These are phyloP conservation scores for Aspergillus bridgeri DNA, from an alignment of 495 filamentous ascomycete genomes.

Conservation along the genomic window DNA sequence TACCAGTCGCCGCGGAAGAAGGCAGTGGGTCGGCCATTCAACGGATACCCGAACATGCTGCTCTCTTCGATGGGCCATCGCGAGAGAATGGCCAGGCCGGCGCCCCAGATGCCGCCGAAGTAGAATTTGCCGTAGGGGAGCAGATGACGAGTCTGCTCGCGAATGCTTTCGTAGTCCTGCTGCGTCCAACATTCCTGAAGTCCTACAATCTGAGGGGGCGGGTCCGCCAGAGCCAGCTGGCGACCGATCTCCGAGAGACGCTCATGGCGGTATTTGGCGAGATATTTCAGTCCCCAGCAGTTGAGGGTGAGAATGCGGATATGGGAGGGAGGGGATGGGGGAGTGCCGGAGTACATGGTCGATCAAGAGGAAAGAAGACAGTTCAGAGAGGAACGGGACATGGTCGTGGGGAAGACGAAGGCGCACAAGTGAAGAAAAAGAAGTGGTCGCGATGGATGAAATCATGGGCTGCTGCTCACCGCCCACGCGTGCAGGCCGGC, in stretches of 20 bases:
- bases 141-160: slow-evolving; percentile 65
- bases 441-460: background rate
- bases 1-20: slow-evolving; percentile 92
- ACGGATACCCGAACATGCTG: slow-evolving; percentile 78
- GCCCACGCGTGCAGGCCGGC: background rate
- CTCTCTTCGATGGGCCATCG: slow-evolving; percentile 96
- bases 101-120: slow-evolving; percentile 81
- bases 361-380: slow-evolving; percentile 9
- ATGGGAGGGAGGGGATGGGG: slow-evolving; percentile 21
- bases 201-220: slow-evolving; percentile 80
- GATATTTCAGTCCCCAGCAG: slow-evolving; percentile 92
- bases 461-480: background rate
- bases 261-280: slow-evolving; percentile 73
- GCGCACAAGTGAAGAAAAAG: background rate
- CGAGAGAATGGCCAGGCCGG: slow-evolving; percentile 87
- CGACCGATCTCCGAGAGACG: slow-evolving; percentile 82
- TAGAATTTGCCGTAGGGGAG: slow-evolving; percentile 97
- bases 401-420: background rate
- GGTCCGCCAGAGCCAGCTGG: slow-evolving; percentile 61
- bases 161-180: slow-evolving; percentile 82
- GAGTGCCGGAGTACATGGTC: slow-evolving; percentile 1
- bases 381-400: background rate
- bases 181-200: slow-evolving; percentile 96
- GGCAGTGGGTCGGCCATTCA: slow-evolving; percentile 89
- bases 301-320: slow-evolving; percentile 85